A percentile compares a stretch with the other conserved stretches of the same genome.
Conservation (phyloP, 805 yeast genomes). For the Hanseniaspora occidentalis region DNA sequence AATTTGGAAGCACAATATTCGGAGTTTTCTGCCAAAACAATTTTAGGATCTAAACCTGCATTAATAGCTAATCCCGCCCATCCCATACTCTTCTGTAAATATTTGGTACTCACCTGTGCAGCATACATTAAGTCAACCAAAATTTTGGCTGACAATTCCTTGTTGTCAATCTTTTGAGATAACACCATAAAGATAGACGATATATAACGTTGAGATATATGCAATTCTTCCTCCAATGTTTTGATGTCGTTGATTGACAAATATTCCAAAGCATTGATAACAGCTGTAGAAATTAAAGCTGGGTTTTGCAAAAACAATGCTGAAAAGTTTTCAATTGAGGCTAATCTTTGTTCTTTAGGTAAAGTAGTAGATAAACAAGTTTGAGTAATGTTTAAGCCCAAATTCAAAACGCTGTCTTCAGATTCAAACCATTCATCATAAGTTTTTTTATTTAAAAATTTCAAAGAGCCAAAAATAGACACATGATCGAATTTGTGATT, state of each 20-base stretch:
- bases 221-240: constrained; percentile 16
- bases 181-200: constrained; percentile 28
- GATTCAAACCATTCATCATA: background rate
- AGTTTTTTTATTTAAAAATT: constrained; percentile 4
- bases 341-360: constrained; percentile 23
- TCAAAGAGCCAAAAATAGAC: constrained; percentile 15
- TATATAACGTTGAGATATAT: constrained; percentile 19
- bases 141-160: constrained; percentile 18
- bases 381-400: constrained; percentile 40
- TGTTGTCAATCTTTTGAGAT: constrained; percentile 21
- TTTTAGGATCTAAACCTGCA: constrained; percentile 52
- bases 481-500: constrained; percentile 31
- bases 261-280: constrained; percentile 28
- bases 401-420: constrained; percentile 9
- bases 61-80: constrained; percentile 72
- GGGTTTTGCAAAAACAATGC: constrained; percentile 26
- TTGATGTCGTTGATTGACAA: background rate
- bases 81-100: constrained; percentile 30
- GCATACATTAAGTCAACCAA: constrained; percentile 31
- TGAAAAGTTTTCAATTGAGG: constrained; percentile 24
- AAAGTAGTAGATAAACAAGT: constrained; percentile 32
- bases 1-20: background rate
- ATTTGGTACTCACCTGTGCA: constrained; percentile 27
- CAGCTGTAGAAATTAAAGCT: constrained; percentile 28
- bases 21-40: constrained; percentile 29